Base-by-base conservation (phyloP, 2,329 filamentous ascomycete species). In the Beauveria sp. region DNA sequence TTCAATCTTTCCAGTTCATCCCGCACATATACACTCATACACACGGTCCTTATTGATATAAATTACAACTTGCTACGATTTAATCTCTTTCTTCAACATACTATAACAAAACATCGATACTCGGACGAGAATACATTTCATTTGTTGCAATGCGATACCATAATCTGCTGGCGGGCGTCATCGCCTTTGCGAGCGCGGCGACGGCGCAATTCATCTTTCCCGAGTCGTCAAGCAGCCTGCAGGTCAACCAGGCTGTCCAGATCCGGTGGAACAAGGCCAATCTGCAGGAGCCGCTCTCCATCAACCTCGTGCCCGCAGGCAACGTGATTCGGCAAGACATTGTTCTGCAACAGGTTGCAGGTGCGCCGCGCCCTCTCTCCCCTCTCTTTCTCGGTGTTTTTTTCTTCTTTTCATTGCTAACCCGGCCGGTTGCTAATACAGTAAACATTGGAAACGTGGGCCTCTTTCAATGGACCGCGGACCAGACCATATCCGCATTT, bases 381-480 rank as follows among this genome's bases (percentile, higher is more conserved):
- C 20, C n/a, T 34, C 9, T 34, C 18, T n/a, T 20, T 30, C 12
- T 38, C 28, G 28, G 28, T 28, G 1, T 9, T 9, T 28, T 28
- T 28, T 28, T 28, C 8, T 9, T 28, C 3, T 42, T 9, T 22
- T 1, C 30, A 14, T 38, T 38, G 30, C 50, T 52, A 10, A 52
- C 10, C 10, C 12, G n/a, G 42, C 24, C 22, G 42, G 28, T 28
- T 40, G 20, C 24, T 20, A 28, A 14, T 40, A n/a, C 30, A 69
- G 67, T 63, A 20, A 61, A 65, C 40, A 63, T 68, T 50, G 63
- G 64, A 5, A 68, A 68, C 46, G 61, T 62, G 7, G 67, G 67
- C 16, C 18, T 63, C 3, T 20, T 68, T 43, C 55, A 62, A 43
- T 69, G 67, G 67, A 62, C 60, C 2, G 67, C 67, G 2, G 65